Evolutionary conservation across 2,329 filamentous ascomycete genomes (phyloP), one percentile per base, ranked within the genome.

Genomic region (Ceratocystis papillata): DNA sequence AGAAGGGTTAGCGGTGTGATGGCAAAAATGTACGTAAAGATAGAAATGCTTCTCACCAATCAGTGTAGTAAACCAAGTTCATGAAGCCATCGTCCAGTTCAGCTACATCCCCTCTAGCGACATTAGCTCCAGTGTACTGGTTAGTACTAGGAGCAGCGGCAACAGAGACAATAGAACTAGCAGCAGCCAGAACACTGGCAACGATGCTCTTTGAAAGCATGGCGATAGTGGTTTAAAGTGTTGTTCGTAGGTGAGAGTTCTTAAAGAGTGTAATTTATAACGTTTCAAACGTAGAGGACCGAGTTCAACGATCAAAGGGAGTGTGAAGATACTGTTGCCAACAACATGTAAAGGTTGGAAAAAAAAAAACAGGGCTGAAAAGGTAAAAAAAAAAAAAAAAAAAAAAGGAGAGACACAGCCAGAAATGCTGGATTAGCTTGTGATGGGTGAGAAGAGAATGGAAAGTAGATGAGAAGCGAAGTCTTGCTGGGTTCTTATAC

Each of bases 51-150:
- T 46, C 67, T 45, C 62, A 68, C 67, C 67, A 67, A 22, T 67
- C 62, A 17, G 65, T 67, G 62, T 63, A 68, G 65, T 68, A 68
- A 53, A 68, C 67, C 62, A 67, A 63, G 65, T 68, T 68, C 37
- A 57, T 20, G 50, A 66, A 68, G 17, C 62, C 53, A 20, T 22
- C 1, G 12, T 17, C 10, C 25, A 48, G 15, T 4, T 17, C 10
- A 10, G 7, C 3, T n/a, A 41, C n/a, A 17, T 25, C 5, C 8
- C 0, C 17, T 20, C n/a, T 28, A 2, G 37, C 37, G 10, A 41
- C 37, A 41, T 41, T 41, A 3, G 37, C 10, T 41, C 12, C 37
- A 10, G 37, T 15, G 37, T 41, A 5, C 37, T 41, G 37, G 10
- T 41, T 41, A 8, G 37, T 20, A 20, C 12, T 4, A 12, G 62